Evolutionary conservation across 2,329 filamentous ascomycete species (phyloP).

Genomic region (Daldinia eschscholtzii): DNA sequence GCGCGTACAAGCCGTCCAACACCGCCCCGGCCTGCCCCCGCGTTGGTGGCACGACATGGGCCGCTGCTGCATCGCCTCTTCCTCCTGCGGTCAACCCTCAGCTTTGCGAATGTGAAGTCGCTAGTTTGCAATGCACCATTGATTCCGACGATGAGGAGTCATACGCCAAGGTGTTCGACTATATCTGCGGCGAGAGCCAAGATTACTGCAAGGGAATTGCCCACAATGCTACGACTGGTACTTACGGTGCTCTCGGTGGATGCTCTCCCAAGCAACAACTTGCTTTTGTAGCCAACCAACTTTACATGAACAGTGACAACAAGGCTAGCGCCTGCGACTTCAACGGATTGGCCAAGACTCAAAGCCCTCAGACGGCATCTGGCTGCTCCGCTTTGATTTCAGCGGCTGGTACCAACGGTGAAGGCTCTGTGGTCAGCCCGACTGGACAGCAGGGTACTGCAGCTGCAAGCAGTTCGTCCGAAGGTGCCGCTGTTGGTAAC

Average conservation of each 20-base stretch:
- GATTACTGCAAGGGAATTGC: constrained; percentile 75
- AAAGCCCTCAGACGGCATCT: constrained; percentile 60
- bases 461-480: constrained; percentile 58
- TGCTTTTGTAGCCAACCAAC: constrained; percentile 78
- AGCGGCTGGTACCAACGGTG: constrained; percentile 72
- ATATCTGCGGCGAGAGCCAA: constrained; percentile 72
- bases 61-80: constrained; percentile 73
- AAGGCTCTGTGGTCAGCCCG: constrained; percentile 64
- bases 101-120: constrained; percentile 89
- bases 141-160: constrained; percentile 65
- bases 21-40: constrained; percentile 78
- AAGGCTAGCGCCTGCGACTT: constrained; percentile 76
- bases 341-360: constrained; percentile 72
- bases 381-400: constrained; percentile 71
- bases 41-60: constrained; percentile 72
- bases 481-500: constrained; percentile 59
- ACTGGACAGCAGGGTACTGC: constrained; percentile 57
- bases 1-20: constrained; percentile 80
- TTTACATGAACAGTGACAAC: constrained; percentile 70
- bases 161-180: constrained; percentile 78
- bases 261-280: constrained; percentile 79
- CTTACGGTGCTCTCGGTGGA: constrained; percentile 84
- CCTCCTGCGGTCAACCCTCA: constrained; percentile 83
- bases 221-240: constrained; percentile 74
- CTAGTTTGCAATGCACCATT: constrained; percentile 78